Conservation (phyloP, 78 protist species). For the Dictyostelium firmibasis region DNA sequence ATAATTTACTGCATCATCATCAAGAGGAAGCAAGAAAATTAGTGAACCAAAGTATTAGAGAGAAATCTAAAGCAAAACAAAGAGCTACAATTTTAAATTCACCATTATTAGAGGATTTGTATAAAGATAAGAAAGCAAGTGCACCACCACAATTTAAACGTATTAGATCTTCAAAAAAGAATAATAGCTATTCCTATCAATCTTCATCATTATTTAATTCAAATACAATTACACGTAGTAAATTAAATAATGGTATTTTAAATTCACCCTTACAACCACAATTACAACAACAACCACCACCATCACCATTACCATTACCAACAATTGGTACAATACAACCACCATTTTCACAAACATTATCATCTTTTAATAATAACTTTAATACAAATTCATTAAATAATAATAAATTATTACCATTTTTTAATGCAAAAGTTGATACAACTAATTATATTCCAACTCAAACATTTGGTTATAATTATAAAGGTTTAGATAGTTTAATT, state of each 20-base stretch:
- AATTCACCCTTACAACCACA: not conserved
- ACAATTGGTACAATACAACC: not conserved
- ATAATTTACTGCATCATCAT: not conserved
- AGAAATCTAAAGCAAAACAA: not conserved
- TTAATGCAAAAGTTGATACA: slow-evolving; percentile 19
- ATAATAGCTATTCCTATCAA: not conserved
- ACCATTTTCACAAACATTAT: not conserved
- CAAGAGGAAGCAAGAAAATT: not conserved
- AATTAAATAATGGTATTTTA: not conserved
- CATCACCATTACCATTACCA: no score
- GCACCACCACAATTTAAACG: slow-evolving; percentile 18
- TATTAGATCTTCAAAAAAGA: not conserved
- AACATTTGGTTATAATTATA: slow-evolving; percentile 21
- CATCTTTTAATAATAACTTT: not conserved
- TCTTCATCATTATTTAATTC: not conserved
- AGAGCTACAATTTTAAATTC: not conserved
- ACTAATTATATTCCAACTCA: slow-evolving; percentile 31
- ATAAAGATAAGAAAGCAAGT: not conserved
- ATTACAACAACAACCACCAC: not conserved
- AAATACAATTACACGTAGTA: not conserved
- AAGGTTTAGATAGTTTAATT: not conserved
- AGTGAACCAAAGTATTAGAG: not conserved
- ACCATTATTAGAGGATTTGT: not conserved
- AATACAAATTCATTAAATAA: not conserved
- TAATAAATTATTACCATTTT: not conserved